Evolutionary conservation across 176 grass and related monocot genomes (phyloP), one percentile per base, ranked within the genome.

Genomic region (Avena atlantica): DNA sequence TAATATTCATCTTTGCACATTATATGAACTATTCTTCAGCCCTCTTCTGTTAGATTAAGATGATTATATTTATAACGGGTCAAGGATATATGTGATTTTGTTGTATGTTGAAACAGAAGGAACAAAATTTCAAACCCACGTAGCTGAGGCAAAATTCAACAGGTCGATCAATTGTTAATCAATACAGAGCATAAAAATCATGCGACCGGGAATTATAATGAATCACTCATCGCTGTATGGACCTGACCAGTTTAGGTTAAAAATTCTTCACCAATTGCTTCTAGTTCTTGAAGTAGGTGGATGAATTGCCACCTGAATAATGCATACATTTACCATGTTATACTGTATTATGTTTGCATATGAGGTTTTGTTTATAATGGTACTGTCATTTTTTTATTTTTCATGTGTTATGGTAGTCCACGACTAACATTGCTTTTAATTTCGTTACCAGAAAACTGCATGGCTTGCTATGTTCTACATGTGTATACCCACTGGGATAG

Each of bases 401-500:
- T 93, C 21, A 34, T 86, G 17, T 82, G 45, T 79, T 77, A 15
- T 77, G 45, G 84, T 62, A 82, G 62, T 60, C 40, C 48, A 84
- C 67, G 75, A 74, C 71, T 91, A 65, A 83, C 76, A 13, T 89
- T 90, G n/a, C 83, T 89, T 31, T 63, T 66, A 86, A 55, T 65
- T 74, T 40, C 86, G 79, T 80, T 76, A 73, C 70, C 93, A 98
- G 97, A 99, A 99, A 99, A 99, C 97, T 60, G 85, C 83, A 81
- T 99, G 97, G 97, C 94, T 99, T 78, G 87, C 92, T 81, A 79
- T 94, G 87, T 99, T 99, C 89, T 99, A 99, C 91, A 99, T 99
- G 97, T 99, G 97, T 80, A 99, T 99, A 93, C 97, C 97, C 57
- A 91, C 94, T 87, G 97, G 97, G 70, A 90, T 99, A 83, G 97